These are phyloP conservation scores for Plasmodium gaboni DNA, from an alignment of 169 alveolate species.

Conservation along the genomic window DNA sequence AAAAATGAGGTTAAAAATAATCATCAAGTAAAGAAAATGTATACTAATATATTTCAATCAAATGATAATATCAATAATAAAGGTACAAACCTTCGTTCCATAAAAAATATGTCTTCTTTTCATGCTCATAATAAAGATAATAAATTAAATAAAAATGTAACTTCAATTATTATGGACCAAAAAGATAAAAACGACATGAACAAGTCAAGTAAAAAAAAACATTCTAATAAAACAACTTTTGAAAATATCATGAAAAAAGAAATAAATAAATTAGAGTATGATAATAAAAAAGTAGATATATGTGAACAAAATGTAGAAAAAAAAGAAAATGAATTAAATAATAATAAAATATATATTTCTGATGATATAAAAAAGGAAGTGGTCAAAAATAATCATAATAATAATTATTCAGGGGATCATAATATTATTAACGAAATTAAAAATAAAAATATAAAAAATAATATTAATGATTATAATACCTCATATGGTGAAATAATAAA, in stretches of 20 bases:
- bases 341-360: too few species aligned
- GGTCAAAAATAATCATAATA: not conserved
- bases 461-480: too few species aligned
- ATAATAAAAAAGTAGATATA: too few species aligned
- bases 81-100: not conserved
- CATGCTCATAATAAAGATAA: conserved; percentile 11
- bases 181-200: not conserved
- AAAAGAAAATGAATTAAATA: too few species aligned
- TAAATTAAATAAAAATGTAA: not conserved
- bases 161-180: conserved; percentile 4
- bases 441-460: too few species aligned
- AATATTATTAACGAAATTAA: too few species aligned
- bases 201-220: conserved; percentile 6
- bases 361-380: not conserved
- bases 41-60: conserved; percentile 2
- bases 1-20: conserved; percentile 10
- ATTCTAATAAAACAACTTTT: too few species aligned
- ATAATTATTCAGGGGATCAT: too few species aligned
- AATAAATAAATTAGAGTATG: too few species aligned
- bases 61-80: not conserved
- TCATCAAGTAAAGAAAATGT: conserved; percentile 8
- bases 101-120: not conserved
- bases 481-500: too few species aligned
- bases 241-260: too few species aligned
- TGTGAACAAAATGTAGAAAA: too few species aligned